phyloP scores from a whole-genome alignment of 257 asterid genomes.

The Petunia axillaris region DNA sequence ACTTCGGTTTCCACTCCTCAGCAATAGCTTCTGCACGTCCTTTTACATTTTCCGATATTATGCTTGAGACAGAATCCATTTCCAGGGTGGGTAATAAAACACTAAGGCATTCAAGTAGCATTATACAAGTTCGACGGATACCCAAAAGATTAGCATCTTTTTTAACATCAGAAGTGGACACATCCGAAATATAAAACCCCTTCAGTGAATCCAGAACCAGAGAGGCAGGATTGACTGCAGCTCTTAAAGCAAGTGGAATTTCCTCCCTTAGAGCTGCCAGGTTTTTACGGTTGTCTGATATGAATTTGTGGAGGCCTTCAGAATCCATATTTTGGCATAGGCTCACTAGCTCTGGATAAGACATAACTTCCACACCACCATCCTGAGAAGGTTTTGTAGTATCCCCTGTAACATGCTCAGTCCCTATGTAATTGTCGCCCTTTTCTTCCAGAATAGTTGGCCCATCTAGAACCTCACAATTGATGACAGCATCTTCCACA shows the following conservation, averaged over 20 bases:
- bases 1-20: constrained; percentile 92
- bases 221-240: constrained; percentile 81
- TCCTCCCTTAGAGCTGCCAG: constrained; percentile 84
- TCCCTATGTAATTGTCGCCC: constrained; percentile 38
- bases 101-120: constrained; percentile 97
- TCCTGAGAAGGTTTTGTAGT: constrained; percentile 41
- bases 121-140: constrained; percentile 88
- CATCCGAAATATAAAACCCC: constrained; percentile 71
- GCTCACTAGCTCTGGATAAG: constrained; percentile 78
- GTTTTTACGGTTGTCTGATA: constrained; percentile 93
- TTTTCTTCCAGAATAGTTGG: constrained; percentile 45
- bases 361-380: constrained; percentile 54
- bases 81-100: constrained; percentile 51
- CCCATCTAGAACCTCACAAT: constrained; percentile 46
- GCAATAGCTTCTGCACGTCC: constrained; percentile 86
- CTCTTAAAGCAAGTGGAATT: constrained; percentile 76
- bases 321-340: constrained; percentile 86
- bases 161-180: constrained; percentile 64
- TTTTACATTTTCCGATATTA: constrained; percentile 61
- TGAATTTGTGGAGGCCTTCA: constrained; percentile 88
- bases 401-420: constrained; percentile 38
- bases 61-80: constrained; percentile 39
- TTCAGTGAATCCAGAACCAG: constrained; percentile 82
- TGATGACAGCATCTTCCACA: constrained; percentile 36
- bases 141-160: constrained; percentile 86